Base-by-base conservation (phyloP, 805 yeast species). In the Barnettozyma populi region DNA sequence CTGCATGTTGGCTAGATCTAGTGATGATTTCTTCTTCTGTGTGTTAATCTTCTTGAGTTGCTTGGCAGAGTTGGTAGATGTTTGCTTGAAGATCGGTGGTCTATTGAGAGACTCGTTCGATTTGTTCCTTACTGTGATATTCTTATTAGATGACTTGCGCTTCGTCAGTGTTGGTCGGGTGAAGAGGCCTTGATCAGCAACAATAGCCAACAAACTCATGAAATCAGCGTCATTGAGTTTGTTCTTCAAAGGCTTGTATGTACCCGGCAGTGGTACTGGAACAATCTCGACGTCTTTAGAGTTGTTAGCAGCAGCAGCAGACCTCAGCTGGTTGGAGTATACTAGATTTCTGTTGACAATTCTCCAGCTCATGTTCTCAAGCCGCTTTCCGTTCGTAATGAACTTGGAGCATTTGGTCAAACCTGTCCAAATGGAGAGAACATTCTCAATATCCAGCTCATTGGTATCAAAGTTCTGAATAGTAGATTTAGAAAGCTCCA, bases 341-440 rank as follows among this genome's bases (percentile, higher is more conserved):
- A 61, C 52, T 6, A 61, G 47, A 36, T 57, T 60, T 49, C 64
- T 54, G 42, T 62, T 62, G 35, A 62, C 65, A 16, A 62, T 62
- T 47, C 65, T 56, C 65, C 65, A 62, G 50, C 64, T 60, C 47
- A 62, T 60, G 46, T 62, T 62, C 47, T 62, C 65, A 21, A 62
- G 44, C 21, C 65, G 48, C 47, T 58, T 60, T 11, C 65, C 65
- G 45, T 57, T 56, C 44, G 59, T 57, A 31, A 62, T 57, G 48
- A 57, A 60, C 16, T 54, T 57, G 8, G 65, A 61, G 36, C 65
- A 61, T 43, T 57, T 61, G 1, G 63, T 61, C 14, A 61, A 48
- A 2, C 74, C 72, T 9, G 73, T 68, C 73, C 75, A 71, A 21
- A 72, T 64, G 3, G 70, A 64, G 25, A 72, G 53, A 3, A 71